Evolutionary conservation across 2,329 filamentous ascomycete species (phyloP), one percentile per base, ranked within the genome.

Genomic region (Monosporascus sp.): DNA sequence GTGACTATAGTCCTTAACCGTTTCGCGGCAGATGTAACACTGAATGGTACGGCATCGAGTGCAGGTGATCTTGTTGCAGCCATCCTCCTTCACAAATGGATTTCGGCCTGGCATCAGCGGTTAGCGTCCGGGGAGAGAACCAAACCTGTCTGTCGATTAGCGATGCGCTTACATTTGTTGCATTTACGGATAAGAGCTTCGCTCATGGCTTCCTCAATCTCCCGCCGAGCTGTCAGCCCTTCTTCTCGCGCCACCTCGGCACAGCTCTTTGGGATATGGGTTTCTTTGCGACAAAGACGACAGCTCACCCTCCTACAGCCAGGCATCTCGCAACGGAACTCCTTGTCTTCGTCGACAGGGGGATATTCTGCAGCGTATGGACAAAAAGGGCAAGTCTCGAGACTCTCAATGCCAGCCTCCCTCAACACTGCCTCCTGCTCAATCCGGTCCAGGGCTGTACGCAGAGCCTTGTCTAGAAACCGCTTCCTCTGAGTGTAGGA

Each of bases 41-140:
- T 84, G 81, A 0, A 78, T 63, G 45, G 82, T 79, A 2, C 52
- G 5, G 55, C 82, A 85, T n/a, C 78, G 78, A 0, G 80, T 74
- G 67, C 91, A 96, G 0, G 69, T 78, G 81, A 96, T 89, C 70
- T 92, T 92, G 72, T 95, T 95, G 73, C 91, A 96, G 3, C 91
- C 91, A 35, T 74, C 68, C 37, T 86, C 80, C 65, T 95, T 96
- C 67, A 95, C 80, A 62, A 93, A 94, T 0, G 85, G 83, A n/a
- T 83, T 81, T n/a, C 78, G 74, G 70, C 88, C 77, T 79, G 48
- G 24, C 11, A 3, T 22, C 7, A 51, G n/a, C 9, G 26, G 46
- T 35, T 26, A 52, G 45, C 8, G 24, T 46, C 17, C 18, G 43
- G 11, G 5, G 48, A 37, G 14, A 41, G n/a, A 40, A 9, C 17